Base-by-base conservation (phyloP, 148 eudicot species). In the Beta vulgaris region DNA sequence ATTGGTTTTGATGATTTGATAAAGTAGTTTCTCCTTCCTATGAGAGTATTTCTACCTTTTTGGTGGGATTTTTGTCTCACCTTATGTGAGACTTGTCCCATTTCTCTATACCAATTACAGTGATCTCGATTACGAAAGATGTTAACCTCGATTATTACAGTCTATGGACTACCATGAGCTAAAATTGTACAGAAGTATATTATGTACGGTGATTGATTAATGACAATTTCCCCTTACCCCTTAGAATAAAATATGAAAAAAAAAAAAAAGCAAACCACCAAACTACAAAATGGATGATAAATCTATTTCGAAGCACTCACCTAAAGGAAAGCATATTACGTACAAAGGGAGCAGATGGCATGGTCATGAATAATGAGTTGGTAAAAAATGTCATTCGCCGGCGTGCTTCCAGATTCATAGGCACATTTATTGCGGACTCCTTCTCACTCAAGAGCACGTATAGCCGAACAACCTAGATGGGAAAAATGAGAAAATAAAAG, bases 311-410 rank as follows among this genome's bases (percentile, higher is more conserved):
- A 71, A 76, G 21, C 31, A 82, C 91, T 81, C 69, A 95, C 99
- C 99, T 95, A 73, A 92, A 95, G 70, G 99, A 95, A 67, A 95
- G 91, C 99, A 95, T 95, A 78, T 95, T 86, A 48, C 96, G 94
- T 78, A 95, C 99, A 89, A 82, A 89, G 21, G 99, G 99, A 82
- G 99, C 98, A 59, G 73, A 57, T 51, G 99, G 99, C 97, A 95
- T 95, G 64, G 79, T 91, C 99, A 95, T 95, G 75, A 91, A 95
- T 75, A 95, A 86, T 57, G 99, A 95, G 79, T 95, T 95, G 4
- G 99, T 87, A 74, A 95, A 95, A 82, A 95, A 95, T 48, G 99
- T 92, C 84, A 91, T 91, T 62, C 99, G 93, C 11, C 99, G 87
- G 25, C 99, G 99, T 80, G 99, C 99, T 48, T 95, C 99, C 82